Conservation (phyloP, 257 asterid genomes). For the Primulina huaijiensis region DNA sequence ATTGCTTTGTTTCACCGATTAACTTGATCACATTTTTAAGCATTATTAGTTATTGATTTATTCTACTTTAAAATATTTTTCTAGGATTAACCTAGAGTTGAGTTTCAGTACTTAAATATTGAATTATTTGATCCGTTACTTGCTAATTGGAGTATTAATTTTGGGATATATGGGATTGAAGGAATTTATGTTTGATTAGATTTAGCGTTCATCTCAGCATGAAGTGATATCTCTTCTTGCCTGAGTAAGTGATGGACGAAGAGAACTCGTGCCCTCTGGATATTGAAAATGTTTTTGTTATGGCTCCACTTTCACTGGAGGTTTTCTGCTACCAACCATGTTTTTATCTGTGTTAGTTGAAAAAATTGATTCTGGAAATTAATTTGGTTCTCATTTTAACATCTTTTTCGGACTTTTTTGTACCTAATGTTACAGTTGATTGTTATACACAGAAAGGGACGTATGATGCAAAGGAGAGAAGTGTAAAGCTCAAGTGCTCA, state of each 20-base stretch:
- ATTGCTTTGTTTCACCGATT: too few species aligned
- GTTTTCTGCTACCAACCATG: conserved; percentile 2
- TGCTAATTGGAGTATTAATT: too few species aligned
- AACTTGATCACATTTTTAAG: background rate
- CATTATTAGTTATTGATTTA: too few species aligned
- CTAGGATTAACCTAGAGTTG: too few species aligned
- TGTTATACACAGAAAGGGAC: conserved; percentile 47
- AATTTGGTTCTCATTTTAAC: conserved; percentile 1
- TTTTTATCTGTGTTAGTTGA: background rate
- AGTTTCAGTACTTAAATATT: too few species aligned
- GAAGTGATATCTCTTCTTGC: too few species aligned
- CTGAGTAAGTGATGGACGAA: too few species aligned
- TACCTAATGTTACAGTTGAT: background rate
- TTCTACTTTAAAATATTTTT: too few species aligned
- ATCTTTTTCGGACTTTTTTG: background rate
- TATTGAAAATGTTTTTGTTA: background rate
- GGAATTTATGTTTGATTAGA: too few species aligned
- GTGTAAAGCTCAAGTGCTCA: conserved; percentile 48
- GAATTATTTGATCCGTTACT: too few species aligned
- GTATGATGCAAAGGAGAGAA: conserved; percentile 39
- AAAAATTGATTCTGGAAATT: background rate
- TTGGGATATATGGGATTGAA: too few species aligned
- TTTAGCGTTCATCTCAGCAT: too few species aligned
- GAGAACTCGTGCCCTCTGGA: background rate
- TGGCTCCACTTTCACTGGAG: background rate